Evolutionary conservation across 2,329 filamentous ascomycete species (phyloP).

Genomic region (Fusarium irregulare): DNA sequence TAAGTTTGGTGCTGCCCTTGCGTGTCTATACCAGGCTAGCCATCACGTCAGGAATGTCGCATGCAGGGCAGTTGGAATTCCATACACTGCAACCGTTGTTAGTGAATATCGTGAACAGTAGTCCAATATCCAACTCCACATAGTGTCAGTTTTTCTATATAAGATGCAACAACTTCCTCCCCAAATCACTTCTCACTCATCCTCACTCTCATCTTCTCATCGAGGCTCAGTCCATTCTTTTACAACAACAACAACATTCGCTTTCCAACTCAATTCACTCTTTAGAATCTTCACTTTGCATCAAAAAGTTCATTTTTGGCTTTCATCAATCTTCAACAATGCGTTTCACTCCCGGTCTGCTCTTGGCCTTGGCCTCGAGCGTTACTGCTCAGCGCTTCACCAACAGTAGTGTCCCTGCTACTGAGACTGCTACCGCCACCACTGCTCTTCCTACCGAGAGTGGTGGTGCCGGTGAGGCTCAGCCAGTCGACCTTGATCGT

Average conservation of each 20-base stretch:
- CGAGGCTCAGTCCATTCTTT: slow-evolving; percentile 39
- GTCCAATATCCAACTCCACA: background rate
- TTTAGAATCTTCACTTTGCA: background rate
- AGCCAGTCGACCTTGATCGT: too few relatives aligned
- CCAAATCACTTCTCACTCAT: slow-evolving; percentile 23
- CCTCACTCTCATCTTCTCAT: slow-evolving; percentile 33
- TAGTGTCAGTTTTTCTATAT: slow-evolving; percentile 14
- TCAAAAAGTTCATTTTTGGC: too few relatives aligned
- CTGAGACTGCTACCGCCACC: background rate
- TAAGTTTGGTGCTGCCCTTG: slow-evolving; percentile 20
- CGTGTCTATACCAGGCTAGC: slow-evolving; percentile 25
- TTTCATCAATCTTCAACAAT: background rate
- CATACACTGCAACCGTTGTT: background rate
- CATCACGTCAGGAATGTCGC: slow-evolving; percentile 19
- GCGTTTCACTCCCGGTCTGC: slow-evolving; percentile 25
- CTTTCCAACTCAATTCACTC: slow-evolving; percentile 7
- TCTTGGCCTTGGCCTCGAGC: slow-evolving; percentile 29
- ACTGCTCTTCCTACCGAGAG: too few relatives aligned
- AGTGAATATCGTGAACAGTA: background rate
- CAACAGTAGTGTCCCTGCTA: slow-evolving; percentile 22
- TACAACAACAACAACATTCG: slow-evolving; percentile 3
- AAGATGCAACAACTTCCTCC: slow-evolving; percentile 15
- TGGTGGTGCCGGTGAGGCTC: too few relatives aligned
- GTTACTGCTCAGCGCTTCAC: slow-evolving; percentile 34
- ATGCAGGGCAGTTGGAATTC: slow-evolving; percentile 12